Conservation (phyloP, 495 filamentous ascomycete genomes). For the Cercophora scortea region DNA sequence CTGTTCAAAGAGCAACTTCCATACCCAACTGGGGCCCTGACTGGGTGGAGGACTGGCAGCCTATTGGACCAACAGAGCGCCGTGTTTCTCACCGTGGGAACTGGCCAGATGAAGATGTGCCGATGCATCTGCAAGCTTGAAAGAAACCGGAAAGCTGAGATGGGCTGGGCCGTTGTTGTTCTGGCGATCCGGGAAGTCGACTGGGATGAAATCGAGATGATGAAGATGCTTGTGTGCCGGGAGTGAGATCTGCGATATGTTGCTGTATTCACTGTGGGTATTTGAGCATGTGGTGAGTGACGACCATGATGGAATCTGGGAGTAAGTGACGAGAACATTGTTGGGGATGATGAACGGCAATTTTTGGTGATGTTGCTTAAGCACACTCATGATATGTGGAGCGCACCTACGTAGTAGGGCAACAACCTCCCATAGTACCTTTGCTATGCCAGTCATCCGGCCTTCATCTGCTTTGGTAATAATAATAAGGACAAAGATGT, state of each 20-base stretch:
- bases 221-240: slow-evolving; percentile 16
- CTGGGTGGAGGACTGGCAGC: slow-evolving; percentile 37
- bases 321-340: too few relatives aligned
- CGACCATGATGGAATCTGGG: too few relatives aligned
- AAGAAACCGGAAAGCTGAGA: slow-evolving; percentile 25
- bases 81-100: slow-evolving; percentile 24
- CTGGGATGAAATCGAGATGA: slow-evolving; percentile 45
- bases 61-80: slow-evolving; percentile 41
- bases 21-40: slow-evolving; percentile 40
- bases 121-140: slow-evolving; percentile 47
- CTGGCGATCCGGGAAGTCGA: slow-evolving; percentile 44
- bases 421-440: too few relatives aligned
- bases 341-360: too few relatives aligned
- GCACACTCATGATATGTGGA: too few relatives aligned
- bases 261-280: too few relatives aligned
- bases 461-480: too few relatives aligned
- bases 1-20: slow-evolving; percentile 50
- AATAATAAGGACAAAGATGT: too few relatives aligned
- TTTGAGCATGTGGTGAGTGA: too few relatives aligned
- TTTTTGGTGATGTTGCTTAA: too few relatives aligned
- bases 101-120: slow-evolving; percentile 29
- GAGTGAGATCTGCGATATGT: background rate
- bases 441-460: too few relatives aligned
- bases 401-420: too few relatives aligned
- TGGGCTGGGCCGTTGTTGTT: slow-evolving; percentile 39